Base-by-base conservation (phyloP, 2,329 filamentous ascomycete genomes). In the Colletotrichum orchidophilum region DNA sequence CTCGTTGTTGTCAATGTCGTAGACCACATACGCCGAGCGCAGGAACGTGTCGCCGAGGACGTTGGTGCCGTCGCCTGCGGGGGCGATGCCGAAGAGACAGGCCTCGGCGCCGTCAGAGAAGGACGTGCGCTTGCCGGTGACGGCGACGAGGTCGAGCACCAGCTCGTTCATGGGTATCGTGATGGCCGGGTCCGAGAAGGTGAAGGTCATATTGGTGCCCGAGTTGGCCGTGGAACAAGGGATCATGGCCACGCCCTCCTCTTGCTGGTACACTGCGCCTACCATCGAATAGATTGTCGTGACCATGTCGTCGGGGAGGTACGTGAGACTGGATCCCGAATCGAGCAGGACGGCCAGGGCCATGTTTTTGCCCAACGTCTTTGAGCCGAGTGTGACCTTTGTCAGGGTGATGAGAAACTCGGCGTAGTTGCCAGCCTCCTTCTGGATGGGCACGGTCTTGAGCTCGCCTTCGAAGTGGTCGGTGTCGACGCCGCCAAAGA, bases 21-120 rank as follows among this genome's bases (percentile, higher is more conserved):
- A 94, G 12, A 95, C 92, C 15, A 94, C 87, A 75, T 95, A 95
- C 0, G 92, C 92, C 42, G 90, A 92, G 58, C 93, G 86, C 65
- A 95, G 83, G 79, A 95, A 95, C 0, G 92, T 93, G 77, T 94
- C 93, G 18, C 93, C 93, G 31, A 95, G 82, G 2, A 94, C 88
- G 53, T 87, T 86, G n/a, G 87, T 87, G 33, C 86, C 83, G 1
- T 79, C 74, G 2, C 85, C 86, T 1, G 90, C 86, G 1, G 91
- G 89, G 3, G 88, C 85, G 73, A 94, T 87, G 66, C 92, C 92
- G 75, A 94, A 93, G 42, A 91, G 83, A 74, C 92, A 94, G 9
- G 90, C 88, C 0, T 82, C 75, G 11, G 81, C 81, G 67, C 88
- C 88, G 74, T 91, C 83, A 26, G 80, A 77, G 76, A 91, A 90